These are phyloP conservation scores for Auriculariales sp. DNA, from an alignment of 768 basidiomycete species.

Conservation along the genomic window DNA sequence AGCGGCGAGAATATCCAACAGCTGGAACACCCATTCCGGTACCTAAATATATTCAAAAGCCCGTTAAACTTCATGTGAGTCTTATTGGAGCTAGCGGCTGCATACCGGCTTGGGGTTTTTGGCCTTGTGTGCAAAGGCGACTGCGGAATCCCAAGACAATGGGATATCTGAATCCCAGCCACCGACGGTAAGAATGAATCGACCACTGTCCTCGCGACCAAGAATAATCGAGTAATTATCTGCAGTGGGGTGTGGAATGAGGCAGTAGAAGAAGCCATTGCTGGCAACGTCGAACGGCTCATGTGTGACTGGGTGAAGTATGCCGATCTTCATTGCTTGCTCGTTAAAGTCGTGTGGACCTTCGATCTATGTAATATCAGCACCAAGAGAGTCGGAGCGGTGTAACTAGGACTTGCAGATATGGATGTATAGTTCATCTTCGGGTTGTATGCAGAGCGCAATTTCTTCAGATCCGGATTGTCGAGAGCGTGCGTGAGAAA, in stretches of 20 bases:
- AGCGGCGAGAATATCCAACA: constrained; percentile 17
- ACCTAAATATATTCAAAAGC: constrained; percentile 7
- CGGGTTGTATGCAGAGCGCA: constrained; percentile 11
- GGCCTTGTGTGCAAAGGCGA: neutral
- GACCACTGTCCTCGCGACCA: constrained; percentile 9
- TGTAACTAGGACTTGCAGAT: constrained; percentile 7
- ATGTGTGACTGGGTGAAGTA: neutral
- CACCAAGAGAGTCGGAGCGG: no score
- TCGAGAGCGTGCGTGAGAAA: neutral
- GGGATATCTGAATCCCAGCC: neutral
- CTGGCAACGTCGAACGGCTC: neutral
- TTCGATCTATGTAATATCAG: no score
- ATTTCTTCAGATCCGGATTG: neutral
- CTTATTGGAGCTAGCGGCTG: no score
- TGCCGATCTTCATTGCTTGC: constrained; percentile 7
- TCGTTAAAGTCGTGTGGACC: constrained; percentile 3
- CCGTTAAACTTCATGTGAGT: no score
- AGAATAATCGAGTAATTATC: constrained; percentile 8
- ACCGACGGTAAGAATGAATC: neutral
- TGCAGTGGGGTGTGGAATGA: constrained; percentile 6
- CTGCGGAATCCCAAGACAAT: neutral
- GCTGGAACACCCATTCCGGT: constrained; percentile 15
- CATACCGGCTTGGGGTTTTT: neutral
- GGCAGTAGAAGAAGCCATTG: constrained; percentile 6
- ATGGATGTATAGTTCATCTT: constrained; percentile 12